Evolutionary conservation across 257 asterid genomes (phyloP).

Genomic region (Gentiana dahurica): DNA sequence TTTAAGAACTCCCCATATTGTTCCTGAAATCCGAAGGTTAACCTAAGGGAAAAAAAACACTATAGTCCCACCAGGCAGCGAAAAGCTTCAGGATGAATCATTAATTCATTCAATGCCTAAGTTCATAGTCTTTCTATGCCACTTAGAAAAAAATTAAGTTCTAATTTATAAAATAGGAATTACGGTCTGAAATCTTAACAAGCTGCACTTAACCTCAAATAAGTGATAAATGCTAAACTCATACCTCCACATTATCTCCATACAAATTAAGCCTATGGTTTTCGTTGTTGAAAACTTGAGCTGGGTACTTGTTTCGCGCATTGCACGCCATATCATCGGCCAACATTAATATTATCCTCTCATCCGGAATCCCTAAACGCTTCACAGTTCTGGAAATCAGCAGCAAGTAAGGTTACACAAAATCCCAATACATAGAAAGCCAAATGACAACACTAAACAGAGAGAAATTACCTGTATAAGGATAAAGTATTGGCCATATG

Average conservation of each 20-base stretch:
- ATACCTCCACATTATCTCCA: slow-evolving; percentile 97
- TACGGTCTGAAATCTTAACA: too few relatives aligned
- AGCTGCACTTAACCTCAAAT: background rate
- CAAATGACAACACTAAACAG: background rate
- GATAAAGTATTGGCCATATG: slow-evolving; percentile 98
- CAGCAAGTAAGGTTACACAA: background rate
- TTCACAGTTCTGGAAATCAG: slow-evolving; percentile 72
- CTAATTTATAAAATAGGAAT: too few relatives aligned
- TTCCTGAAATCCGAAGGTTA: too few relatives aligned
- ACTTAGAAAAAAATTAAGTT: too few relatives aligned
- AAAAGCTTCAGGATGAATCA: too few relatives aligned
- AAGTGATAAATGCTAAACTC: background rate
- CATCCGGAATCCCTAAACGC: slow-evolving; percentile 95
- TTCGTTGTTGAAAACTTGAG: slow-evolving; percentile 96
- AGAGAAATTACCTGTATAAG: slow-evolving; percentile 57
- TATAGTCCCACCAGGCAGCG: too few relatives aligned
- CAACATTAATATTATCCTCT: slow-evolving; percentile 92
- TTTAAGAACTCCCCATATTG: too few relatives aligned
- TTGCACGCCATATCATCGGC: slow-evolving; percentile 99
- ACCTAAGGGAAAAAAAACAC: too few relatives aligned
- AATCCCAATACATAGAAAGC: background rate
- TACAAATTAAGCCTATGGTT: slow-evolving; percentile 85
- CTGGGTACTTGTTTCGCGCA: slow-evolving; percentile 92
- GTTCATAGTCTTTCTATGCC: too few relatives aligned
- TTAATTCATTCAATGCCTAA: too few relatives aligned